phyloP scores from a whole-genome alignment of 306 rosid species.

The Sophora flavescens region DNA sequence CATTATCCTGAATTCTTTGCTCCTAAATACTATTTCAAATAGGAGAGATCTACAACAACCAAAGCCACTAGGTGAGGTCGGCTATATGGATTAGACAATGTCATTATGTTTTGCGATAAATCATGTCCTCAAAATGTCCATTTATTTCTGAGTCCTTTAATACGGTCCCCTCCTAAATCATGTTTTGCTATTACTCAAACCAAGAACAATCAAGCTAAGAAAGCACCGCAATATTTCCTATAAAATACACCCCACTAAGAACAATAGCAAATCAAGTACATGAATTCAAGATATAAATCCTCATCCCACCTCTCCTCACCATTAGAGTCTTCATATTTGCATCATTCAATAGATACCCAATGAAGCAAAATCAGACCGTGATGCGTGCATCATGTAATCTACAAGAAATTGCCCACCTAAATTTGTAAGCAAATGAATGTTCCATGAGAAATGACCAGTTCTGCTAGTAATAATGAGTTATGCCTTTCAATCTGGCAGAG shows the following conservation, averaged over 20 bases:
- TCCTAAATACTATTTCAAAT: not conserved
- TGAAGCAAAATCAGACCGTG: not conserved
- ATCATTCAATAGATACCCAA: not conserved
- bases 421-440: not conserved
- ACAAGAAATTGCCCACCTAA: not conserved
- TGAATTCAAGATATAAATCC: not conserved
- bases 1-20: constrained; percentile 4
- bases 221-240: not conserved
- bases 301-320: not conserved
- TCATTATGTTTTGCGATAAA: too few species aligned
- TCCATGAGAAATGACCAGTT: not conserved
- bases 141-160: too few species aligned
- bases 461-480: not conserved
- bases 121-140: too few species aligned
- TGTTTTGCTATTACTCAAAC: not conserved
- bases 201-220: not conserved
- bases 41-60: not conserved
- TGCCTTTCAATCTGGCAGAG: not conserved
- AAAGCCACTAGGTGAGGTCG: too few species aligned
- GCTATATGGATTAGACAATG: too few species aligned
- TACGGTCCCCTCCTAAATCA: too few species aligned
- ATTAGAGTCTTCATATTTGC: not conserved
- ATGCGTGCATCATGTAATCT: not conserved
- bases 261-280: not conserved
- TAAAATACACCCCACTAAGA: not conserved